Base-by-base conservation (phyloP, 495 filamentous ascomycete species). In the Tricharina praecox region DNA sequence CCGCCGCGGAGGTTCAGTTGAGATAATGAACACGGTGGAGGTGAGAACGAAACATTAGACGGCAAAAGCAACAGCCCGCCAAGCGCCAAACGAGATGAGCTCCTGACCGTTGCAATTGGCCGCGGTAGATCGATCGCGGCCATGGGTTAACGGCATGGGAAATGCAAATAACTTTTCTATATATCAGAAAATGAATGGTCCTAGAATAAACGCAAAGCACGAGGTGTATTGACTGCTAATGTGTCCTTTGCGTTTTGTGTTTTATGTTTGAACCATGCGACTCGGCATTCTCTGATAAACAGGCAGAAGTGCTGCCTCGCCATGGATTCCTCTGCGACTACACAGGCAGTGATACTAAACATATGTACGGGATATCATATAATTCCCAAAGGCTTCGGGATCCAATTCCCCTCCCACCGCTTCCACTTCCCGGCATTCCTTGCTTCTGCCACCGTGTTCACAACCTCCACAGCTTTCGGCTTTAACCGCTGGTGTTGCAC, bases 321-420 rank as follows among this genome's bases (percentile, higher is more conserved):
- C n/a, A n/a, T n/a, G n/a, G n/a, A n/a, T n/a, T n/a, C n/a, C n/a
- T n/a, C n/a, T n/a, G n/a, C n/a, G n/a, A n/a, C n/a, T n/a, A n/a
- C n/a, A n/a, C n/a, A n/a, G n/a, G n/a, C n/a, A n/a, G n/a, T n/a
- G n/a, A n/a, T n/a, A n/a, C n/a, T n/a, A n/a, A n/a, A n/a, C n/a
- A n/a, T n/a, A n/a, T n/a, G n/a, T n/a, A n/a, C n/a, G n/a, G n/a
- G n/a, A 32, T 32, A 32, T 32, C 64, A 73, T 25, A 75, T 64
- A 43, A 74, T 61, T 15, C 75, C 75, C 51, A 79, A 78, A 0
- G 76, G 76, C 56, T 69, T 77, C n/a, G 73, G 71, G 16, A 65
- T 62, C 76, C 76, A 79, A 4, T 60, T 54, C 1, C 72, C 72
- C 45, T 68, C 59, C 58, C 73, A 75, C 44, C 59, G 63, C 18